A percentile compares a stretch with the other conserved stretches of the same genome.
Evolutionary conservation across 352 stramenopile species (phyloP).

Genomic region (Globisporangium paddicum): DNA sequence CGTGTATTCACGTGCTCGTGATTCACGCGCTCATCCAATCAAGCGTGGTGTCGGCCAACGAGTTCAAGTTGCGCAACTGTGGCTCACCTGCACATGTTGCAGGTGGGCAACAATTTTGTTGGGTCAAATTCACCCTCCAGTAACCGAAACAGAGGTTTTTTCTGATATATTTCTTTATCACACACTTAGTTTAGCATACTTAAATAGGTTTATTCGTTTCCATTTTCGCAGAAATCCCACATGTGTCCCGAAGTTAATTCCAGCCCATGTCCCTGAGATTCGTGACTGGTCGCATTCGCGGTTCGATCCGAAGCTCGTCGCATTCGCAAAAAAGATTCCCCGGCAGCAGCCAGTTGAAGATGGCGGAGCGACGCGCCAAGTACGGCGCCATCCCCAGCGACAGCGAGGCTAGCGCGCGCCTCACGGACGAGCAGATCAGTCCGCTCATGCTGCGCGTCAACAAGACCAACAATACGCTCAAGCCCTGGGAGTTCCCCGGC

Average conservation of each 20-base stretch:
- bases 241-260: not conserved
- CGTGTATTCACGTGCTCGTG: not conserved
- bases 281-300: slow-evolving; percentile 1
- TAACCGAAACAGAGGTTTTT: not conserved
- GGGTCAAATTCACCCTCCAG: not conserved
- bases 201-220: not conserved
- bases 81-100: too few species aligned
- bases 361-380: slow-evolving; percentile 31
- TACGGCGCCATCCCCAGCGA: slow-evolving; percentile 61
- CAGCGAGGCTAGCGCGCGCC: slow-evolving; percentile 25
- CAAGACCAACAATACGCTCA: slow-evolving; percentile 61
- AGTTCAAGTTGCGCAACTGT: not conserved
- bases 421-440: slow-evolving; percentile 47
- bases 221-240: not conserved
- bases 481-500: slow-evolving; percentile 83
- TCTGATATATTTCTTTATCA: not conserved
- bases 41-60: not conserved
- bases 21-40: not conserved
- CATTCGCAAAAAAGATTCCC: slow-evolving; percentile 13
- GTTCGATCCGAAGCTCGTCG: not conserved
- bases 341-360: slow-evolving; percentile 18
- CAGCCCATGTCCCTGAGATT: not conserved
- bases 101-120: not conserved
- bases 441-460: slow-evolving; percentile 73
- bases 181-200: not conserved